Base-by-base conservation (phyloP, 2,329 filamentous ascomycete species). In the Cytospora piceicola region DNA sequence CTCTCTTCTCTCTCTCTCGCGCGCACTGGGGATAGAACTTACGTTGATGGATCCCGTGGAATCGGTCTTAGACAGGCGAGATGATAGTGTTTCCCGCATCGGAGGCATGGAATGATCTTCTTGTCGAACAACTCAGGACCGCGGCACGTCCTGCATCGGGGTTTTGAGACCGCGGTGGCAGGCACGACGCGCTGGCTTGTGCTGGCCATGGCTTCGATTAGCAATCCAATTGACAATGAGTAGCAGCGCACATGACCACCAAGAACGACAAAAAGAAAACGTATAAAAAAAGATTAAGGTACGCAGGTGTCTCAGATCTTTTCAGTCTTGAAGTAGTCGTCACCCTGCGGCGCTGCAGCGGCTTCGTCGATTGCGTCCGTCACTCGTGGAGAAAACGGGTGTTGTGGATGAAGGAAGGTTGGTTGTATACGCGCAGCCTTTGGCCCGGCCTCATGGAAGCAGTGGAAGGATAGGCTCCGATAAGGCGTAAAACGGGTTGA, bases 281-380 rank as follows among this genome's bases (percentile, higher is more conserved):
- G 70, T 67, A 61, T n/a, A n/a, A n/a, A 60, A 58, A 69, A 64
- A 66, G 30, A 9, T 5, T 5, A 3, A 53, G 36, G 49, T 36
- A 36, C 62, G 63, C 66, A 71, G 71, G 67, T 73, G 81, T 81
- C 82, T 91, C 89, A 91, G 89, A 84, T 91, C 88, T 91, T 91
- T 90, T 90, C 87, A 90, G 87, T 90, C 85, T 76, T 76, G 65
- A 72, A 73, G 72, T 77, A 73, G 75, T 80, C 83, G 76, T 85
- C 81, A 85, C 75, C 68, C 80, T 78, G 74, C 36, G 76, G 74
- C 75, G 79, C 79, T 75, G 72, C 82, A 79, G 75, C 83, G 83
- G 84, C 76, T 85, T 80, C 75, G 73, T 76, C 72, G 71, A 59
- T 68, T 68, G 67, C 68, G 67, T 70, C 60, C 69, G 42, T 36